Evolutionary conservation across 2,329 filamentous ascomycete genomes (phyloP).

Genomic region (Coniochaeta ligniaria): DNA sequence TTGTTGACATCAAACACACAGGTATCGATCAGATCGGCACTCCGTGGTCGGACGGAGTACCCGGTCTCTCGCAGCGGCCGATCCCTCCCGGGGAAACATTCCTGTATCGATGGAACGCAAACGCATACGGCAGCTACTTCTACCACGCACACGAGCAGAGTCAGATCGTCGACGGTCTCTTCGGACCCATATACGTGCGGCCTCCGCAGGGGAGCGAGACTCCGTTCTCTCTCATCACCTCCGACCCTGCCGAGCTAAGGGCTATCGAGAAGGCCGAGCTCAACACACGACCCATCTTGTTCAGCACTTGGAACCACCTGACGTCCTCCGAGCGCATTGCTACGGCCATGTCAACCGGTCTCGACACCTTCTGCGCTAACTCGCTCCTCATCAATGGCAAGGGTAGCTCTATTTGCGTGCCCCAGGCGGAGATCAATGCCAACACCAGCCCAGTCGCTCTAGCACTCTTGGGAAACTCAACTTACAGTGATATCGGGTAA

Average conservation of each 20-base stretch:
- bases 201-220: slow-evolving; percentile 21
- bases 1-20: slow-evolving; percentile 1
- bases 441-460: neutral
- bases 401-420: slow-evolving; percentile 24
- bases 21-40: slow-evolving; percentile 43
- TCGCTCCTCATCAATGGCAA: slow-evolving; percentile 57
- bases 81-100: slow-evolving; percentile 42
- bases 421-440: neutral
- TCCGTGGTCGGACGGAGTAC: slow-evolving; percentile 54
- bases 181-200: slow-evolving; percentile 47
- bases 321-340: slow-evolving; percentile 30
- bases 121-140: slow-evolving; percentile 51
- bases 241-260: slow-evolving; percentile 25
- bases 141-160: slow-evolving; percentile 51
- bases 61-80: slow-evolving; percentile 45
- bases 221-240: slow-evolving; percentile 43
- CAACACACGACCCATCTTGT: slow-evolving; percentile 36
- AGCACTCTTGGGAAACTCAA: neutral
- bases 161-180: slow-evolving; percentile 54
- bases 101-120: slow-evolving; percentile 47
- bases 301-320: slow-evolving; percentile 50
- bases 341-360: slow-evolving; percentile 32
- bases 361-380: slow-evolving; percentile 51
- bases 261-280: slow-evolving; percentile 43
- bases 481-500: neutral